Evolutionary conservation across 495 filamentous ascomycete species (phyloP).

Genomic region (Xylaria castorea): DNA sequence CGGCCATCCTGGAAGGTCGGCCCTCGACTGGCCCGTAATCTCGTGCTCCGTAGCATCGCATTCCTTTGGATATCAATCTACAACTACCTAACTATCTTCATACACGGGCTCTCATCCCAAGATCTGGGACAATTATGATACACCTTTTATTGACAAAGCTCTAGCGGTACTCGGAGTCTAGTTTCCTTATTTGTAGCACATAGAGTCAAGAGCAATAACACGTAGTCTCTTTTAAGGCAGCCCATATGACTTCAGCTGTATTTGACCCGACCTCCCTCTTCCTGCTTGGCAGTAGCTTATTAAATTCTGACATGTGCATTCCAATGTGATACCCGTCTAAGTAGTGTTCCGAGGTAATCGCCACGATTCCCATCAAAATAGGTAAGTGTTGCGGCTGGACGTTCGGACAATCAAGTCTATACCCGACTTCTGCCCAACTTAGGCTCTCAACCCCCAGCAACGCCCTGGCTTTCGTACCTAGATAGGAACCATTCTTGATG

Average conservation of each 20-base stretch:
- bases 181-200: not conserved
- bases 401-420: not conserved
- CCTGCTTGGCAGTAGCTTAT: not conserved
- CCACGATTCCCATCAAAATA: not conserved
- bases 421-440: not conserved
- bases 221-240: not conserved
- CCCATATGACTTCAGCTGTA: not conserved
- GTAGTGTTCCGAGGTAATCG: conserved; percentile 3
- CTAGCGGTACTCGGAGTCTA: not conserved
- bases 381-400: not conserved
- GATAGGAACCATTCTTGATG: not conserved
- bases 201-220: not conserved
- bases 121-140: not conserved
- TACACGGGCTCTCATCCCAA: not conserved
- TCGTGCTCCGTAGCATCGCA: not conserved
- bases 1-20: no score
- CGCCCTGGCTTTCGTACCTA: not conserved
- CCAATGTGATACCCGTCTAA: not conserved
- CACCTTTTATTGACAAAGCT: not conserved
- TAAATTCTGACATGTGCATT: not conserved
- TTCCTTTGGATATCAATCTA: not conserved
- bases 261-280: not conserved
- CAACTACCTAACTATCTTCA: not conserved
- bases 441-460: not conserved
- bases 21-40: not conserved